Percentiles rank a stretch among this genome's conserved stretches.
phyloP scores from a whole-genome alignment of 1,284 basidiomycete genomes.

The Sphagnurus paluster region DNA sequence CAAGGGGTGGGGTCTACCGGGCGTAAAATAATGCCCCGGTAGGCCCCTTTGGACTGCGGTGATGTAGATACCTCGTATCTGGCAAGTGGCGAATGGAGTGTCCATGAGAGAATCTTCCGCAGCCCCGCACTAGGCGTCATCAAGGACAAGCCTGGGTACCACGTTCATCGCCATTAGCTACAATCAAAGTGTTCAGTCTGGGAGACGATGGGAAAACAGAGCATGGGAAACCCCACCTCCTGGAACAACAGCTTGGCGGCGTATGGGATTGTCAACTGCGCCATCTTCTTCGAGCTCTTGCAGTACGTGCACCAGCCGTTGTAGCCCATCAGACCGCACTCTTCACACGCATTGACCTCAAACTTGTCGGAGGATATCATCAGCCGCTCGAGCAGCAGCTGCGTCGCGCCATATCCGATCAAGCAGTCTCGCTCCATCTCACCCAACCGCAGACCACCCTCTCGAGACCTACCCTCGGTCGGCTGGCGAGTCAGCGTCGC shows the following conservation, averaged over 20 bases:
- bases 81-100: neutral
- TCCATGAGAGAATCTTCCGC: too few species aligned
- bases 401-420: constrained; percentile 95
- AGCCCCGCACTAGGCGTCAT: constrained; percentile 59
- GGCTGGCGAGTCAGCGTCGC: constrained; percentile 97
- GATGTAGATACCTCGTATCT: constrained; percentile 6
- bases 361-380: constrained; percentile 99
- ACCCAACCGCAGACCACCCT: constrained; percentile 95
- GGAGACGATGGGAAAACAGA: constrained; percentile 2
- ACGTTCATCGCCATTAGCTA: constrained; percentile 96
- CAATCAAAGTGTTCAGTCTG: constrained; percentile 11
- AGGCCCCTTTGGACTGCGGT: neutral
- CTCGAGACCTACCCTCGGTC: constrained; percentile 96
- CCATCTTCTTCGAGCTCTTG: constrained; percentile 95
- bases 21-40: neutral
- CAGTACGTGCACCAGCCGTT: constrained; percentile 96
- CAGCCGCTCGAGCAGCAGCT: constrained; percentile 91
- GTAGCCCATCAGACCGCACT: constrained; percentile 96
- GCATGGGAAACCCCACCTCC: constrained; percentile 61
- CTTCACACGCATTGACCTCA: constrained; percentile 93
- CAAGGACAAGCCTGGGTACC: constrained; percentile 82
- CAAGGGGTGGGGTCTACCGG: constrained; percentile 6
- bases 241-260: constrained; percentile 97
- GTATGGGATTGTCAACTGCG: constrained; percentile 96
- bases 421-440: constrained; percentile 99